Base-by-base conservation (phyloP, 192 early-diverging fungal genomes). In the Coemansia umbellata region DNA sequence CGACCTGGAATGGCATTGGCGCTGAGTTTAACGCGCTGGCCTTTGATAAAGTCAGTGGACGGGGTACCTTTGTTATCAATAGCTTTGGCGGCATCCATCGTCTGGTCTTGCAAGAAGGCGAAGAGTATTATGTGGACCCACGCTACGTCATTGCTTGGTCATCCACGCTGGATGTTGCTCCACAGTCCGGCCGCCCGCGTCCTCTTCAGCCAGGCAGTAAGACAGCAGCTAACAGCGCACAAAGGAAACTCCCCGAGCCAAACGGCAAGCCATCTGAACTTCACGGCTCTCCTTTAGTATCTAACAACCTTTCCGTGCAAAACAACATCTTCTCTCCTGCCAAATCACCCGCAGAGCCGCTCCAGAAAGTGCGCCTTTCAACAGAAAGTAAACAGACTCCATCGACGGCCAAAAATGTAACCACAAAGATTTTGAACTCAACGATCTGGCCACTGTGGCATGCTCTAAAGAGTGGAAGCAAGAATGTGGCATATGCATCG, bases 91-190 rank as follows among this genome's bases (percentile, higher is more conserved):
- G 85, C 0, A 42, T 91, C 24, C 85, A 87, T 58, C 72, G 87
- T 15, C 58, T 91, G 37, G 78, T 82, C 9, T 65, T 91, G 41
- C 55, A 75, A 5, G 74, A 82, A 8, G 81, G 75, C n/a, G 87
- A 91, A 50, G 83, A 85, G 57, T 88, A 87, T 44, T 58, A 83
- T 14, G 87, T 87, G 14, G 86, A 87, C 58, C 84, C 87, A 18
- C 71, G 82, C 62, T 87, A 74, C 43, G 59, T 65, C 8, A 57
- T 75, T 4, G 72, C 72, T 4, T 75, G 72, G 72, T 55, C 72
- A 26, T 39, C 56, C 0, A 45, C 56, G 5, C 44, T 75, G 24
- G 22, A 44, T 5, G 54, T 64, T 7, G 50, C 15, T 0, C 65
- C 63, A 5, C 63, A 62, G 59, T 55, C 61, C 7, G 68, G 60